Evolutionary conservation across 139 green algal species (phyloP), one percentile per base, ranked within the genome.

Genomic region (Chlorella sorokiniana): DNA sequence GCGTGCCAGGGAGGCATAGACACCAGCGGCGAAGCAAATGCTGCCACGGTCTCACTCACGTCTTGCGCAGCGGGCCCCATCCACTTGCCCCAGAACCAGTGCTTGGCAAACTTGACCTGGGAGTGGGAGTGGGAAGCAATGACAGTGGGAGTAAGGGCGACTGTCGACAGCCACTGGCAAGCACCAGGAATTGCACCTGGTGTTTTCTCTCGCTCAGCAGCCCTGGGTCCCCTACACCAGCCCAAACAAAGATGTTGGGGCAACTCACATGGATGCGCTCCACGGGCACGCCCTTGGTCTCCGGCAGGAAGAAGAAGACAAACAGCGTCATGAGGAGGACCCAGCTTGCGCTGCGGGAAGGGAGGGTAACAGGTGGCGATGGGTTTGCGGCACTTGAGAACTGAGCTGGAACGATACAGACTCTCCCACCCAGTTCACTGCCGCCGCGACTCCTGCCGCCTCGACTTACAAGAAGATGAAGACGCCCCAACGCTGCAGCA

Each of bases 291-390:
- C 80, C 83, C 81, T 92, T 92, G 69, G 89, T 93, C 85, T 95
- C 91, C 33, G 91, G 91, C 40, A 95, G 59, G 29, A 90, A 87
- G 33, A 85, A 92, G 27, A 83, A 69, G 6, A 92, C 76, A 41
- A 88, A 93, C 0, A 91, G 5, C 9, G 88, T 94, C 89, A 94
- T 94, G 18, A 96, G 76, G 14, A 87, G 64, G 27, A 95, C 86
- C 65, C 82, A 93, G 69, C 77, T 88, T n/a, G 87, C 86, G 41
- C 69, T 56, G 42, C 42, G 41, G 16, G 4, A 59, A 29, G 69
- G 27, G 42, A 29, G 40, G 33, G 4, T 31, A 54, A 16, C 48
- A 59, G 48, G 62, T 69, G n/a, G n/a, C n/a, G n/a, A n/a, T n/a
- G n/a, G n/a, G n/a, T n/a, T n/a, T n/a, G n/a, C n/a, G n/a, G n/a